Percentiles rank a stretch among this genome's conserved stretches.
These are phyloP conservation scores for Fraxinus pennsylvanica DNA, from an alignment of 257 asterid species.

Conservation along the genomic window DNA sequence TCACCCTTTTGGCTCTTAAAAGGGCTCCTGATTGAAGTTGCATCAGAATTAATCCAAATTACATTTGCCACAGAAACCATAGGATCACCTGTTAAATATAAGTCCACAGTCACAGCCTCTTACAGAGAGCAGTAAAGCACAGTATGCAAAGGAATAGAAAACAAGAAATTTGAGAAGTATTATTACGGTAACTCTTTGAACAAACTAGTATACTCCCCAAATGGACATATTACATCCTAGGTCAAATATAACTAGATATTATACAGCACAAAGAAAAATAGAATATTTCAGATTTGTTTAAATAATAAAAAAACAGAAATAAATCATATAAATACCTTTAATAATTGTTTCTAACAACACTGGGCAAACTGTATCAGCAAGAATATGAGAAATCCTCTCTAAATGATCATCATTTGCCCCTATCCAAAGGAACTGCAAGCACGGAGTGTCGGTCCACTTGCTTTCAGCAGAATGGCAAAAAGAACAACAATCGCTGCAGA, in stretches of 20 bases:
- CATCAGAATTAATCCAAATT: slow-evolving; percentile 73
- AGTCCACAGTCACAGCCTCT: slow-evolving; percentile 12
- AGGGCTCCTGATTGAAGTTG: slow-evolving; percentile 77
- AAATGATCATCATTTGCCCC: slow-evolving; percentile 46
- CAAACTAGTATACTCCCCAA: neutral
- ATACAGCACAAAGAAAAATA: slow-evolving; percentile 2
- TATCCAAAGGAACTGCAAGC: slow-evolving; percentile 73
- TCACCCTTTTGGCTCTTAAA: slow-evolving; percentile 68
- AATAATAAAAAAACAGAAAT: slow-evolving; percentile 16
- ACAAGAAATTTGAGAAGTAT: neutral
- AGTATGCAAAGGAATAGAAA: neutral
- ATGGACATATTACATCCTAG: neutral
- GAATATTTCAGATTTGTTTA: neutral
- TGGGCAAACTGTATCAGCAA: slow-evolving; percentile 77
- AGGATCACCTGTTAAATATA: slow-evolving; percentile 71
- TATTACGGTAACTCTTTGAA: slow-evolving; percentile 15
- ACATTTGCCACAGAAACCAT: slow-evolving; percentile 71
- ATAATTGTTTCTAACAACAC: slow-evolving; percentile 73
- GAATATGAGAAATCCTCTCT: slow-evolving; percentile 60
- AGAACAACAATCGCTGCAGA: slow-evolving; percentile 75
- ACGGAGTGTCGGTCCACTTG: slow-evolving; percentile 55
- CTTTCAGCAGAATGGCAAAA: slow-evolving; percentile 53
- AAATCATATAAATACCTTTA: slow-evolving; percentile 57
- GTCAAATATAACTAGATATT: neutral
- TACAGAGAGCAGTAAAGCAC: neutral